These are phyloP conservation scores for Posidonia oceanica DNA, from an alignment of 116 monocot species.

Conservation along the genomic window DNA sequence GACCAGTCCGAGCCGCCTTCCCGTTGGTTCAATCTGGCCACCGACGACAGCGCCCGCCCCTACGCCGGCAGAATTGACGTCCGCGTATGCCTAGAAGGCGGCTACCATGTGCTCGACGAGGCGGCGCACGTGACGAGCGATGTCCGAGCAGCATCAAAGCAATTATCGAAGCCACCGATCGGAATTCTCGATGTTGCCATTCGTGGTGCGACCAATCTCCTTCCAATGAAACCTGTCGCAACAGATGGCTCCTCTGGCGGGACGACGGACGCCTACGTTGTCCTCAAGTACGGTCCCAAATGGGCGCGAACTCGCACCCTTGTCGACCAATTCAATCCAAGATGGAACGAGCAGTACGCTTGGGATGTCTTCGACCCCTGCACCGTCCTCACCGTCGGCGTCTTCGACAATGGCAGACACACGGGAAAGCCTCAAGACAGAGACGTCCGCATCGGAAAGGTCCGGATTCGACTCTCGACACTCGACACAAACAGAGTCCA, in stretches of 20 bases:
- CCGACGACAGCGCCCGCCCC: constrained; percentile 31
- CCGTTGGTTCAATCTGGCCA: constrained; percentile 69
- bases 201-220: constrained; percentile 54
- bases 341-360: constrained; percentile 94
- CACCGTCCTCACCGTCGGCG: constrained; percentile 77
- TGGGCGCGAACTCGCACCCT: constrained; percentile 88
- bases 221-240: constrained; percentile 48
- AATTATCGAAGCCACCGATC: constrained; percentile 62
- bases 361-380: constrained; percentile 98
- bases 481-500: constrained; percentile 64
- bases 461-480: constrained; percentile 77
- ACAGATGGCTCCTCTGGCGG: constrained; percentile 34
- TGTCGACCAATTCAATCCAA: constrained; percentile 71
- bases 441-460: constrained; percentile 67
- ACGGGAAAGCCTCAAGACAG: constrained; percentile 3
- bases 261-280: constrained; percentile 68
- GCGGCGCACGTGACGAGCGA: constrained; percentile 68
- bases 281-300: constrained; percentile 84
- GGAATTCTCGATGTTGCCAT: constrained; percentile 67
- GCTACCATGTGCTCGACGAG: constrained; percentile 70
- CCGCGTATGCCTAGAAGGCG: constrained; percentile 69
- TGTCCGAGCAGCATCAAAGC: constrained; percentile 71
- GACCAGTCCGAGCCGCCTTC: constrained; percentile 69
- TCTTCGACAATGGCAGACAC: constrained; percentile 66
- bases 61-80: constrained; percentile 73